Evolutionary conservation across 2,329 filamentous ascomycete species (phyloP).

Genomic region (Xylaria polymorpha): DNA sequence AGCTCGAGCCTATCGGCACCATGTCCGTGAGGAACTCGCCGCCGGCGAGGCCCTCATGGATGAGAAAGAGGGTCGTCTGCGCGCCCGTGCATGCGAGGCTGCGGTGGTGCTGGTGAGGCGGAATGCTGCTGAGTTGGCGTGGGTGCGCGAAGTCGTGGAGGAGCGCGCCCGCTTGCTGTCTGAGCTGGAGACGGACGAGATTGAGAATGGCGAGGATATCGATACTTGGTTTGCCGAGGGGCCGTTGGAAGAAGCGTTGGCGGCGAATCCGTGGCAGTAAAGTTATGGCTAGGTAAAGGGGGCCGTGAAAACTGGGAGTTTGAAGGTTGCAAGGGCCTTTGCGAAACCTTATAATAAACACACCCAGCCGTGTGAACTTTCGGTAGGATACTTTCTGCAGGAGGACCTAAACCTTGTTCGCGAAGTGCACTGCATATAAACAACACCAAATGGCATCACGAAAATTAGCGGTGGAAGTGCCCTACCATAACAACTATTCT

Average conservation of each 20-base stretch:
- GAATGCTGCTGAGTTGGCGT: conserved; percentile 59
- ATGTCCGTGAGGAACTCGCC: conserved; percentile 54
- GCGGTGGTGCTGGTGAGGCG: conserved; percentile 50
- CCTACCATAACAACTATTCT: not conserved
- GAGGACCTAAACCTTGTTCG: not conserved
- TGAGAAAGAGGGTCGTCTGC: conserved; percentile 51
- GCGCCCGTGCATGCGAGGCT: conserved; percentile 45
- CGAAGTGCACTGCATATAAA: not conserved
- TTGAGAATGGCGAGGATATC: conserved; percentile 52
- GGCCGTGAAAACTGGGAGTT: not conserved
- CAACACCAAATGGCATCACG: not conserved
- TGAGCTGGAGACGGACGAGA: conserved; percentile 57
- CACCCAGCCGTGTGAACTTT: not conserved
- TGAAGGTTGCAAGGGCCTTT: not conserved
- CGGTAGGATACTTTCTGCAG: not conserved
- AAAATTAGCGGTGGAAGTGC: not conserved
- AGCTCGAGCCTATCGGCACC: conserved; percentile 53
- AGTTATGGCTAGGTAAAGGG: not conserved
- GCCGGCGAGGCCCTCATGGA: conserved; percentile 59
- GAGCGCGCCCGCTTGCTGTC: conserved; percentile 59
- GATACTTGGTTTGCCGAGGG: conserved; percentile 45
- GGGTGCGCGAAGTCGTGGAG: conserved; percentile 58
- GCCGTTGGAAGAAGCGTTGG: conserved; percentile 23
- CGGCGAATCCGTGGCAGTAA: not conserved
- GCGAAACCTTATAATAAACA: not conserved